phyloP scores from a whole-genome alignment of 768 basidiomycete genomes.

The Rhizopogon vinicolor region DNA sequence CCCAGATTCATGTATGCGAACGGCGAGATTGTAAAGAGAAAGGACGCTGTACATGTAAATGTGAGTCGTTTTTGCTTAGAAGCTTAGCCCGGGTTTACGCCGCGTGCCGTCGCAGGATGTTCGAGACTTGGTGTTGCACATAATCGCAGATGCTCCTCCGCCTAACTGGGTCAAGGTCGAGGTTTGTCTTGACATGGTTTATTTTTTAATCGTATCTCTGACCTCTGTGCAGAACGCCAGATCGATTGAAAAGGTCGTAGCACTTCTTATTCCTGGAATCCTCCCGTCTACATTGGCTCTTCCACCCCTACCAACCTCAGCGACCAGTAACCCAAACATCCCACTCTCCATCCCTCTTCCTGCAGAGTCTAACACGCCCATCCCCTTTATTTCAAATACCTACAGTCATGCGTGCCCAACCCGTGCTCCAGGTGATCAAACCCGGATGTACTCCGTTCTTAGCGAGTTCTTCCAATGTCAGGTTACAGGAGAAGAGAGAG shows the following conservation, averaged over 20 bases:
- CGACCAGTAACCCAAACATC: slow-evolving; percentile 52
- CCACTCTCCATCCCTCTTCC: slow-evolving; percentile 45
- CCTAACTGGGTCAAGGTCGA: slow-evolving; percentile 85
- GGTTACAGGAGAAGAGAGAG: slow-evolving; percentile 76
- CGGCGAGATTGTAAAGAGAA: slow-evolving; percentile 66
- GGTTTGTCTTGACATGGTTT: slow-evolving; percentile 35
- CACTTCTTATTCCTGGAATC: slow-evolving; percentile 83
- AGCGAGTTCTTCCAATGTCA: slow-evolving; percentile 80
- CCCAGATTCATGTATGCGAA: slow-evolving; percentile 83
- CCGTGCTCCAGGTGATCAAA: slow-evolving; percentile 85
- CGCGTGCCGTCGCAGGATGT: slow-evolving; percentile 56
- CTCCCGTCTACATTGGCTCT: slow-evolving; percentile 70
- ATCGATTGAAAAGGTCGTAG: slow-evolving; percentile 73
- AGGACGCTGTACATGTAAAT: slow-evolving; percentile 74
- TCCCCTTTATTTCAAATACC: slow-evolving; percentile 68
- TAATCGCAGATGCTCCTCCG: slow-evolving; percentile 78
- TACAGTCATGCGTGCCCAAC: slow-evolving; percentile 96
- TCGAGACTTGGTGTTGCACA: slow-evolving; percentile 79
- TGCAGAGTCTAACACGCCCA: slow-evolving; percentile 27
- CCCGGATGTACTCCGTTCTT: slow-evolving; percentile 81
- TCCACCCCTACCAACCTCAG: slow-evolving; percentile 65
- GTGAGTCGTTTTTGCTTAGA: slow-evolving; percentile 38
- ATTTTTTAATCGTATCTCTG: neutral
- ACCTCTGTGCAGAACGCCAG: slow-evolving; percentile 54
- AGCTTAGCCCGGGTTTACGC: neutral